Conservation (phyloP, 1,284 basidiomycete genomes). For the Microbotryum saponariae region DNA sequence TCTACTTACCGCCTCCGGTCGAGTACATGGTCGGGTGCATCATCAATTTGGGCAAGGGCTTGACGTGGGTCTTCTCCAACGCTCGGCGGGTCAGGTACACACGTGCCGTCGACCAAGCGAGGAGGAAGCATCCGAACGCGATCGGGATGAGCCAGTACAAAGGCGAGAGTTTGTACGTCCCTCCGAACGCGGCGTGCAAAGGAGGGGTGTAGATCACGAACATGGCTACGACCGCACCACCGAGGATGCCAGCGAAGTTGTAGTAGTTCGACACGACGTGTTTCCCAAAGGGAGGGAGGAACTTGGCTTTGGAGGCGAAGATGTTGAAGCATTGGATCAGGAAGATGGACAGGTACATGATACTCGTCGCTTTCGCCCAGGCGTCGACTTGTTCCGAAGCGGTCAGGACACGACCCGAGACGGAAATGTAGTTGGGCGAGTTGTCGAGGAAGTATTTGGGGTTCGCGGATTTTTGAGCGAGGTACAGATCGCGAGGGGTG, state of each 20-base stretch:
- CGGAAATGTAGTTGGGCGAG: constrained; percentile 54
- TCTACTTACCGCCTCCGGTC: no score
- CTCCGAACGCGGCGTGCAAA: constrained; percentile 59
- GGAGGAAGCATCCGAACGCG: constrained; percentile 54
- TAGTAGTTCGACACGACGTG: constrained; percentile 53
- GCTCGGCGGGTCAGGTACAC: constrained; percentile 38
- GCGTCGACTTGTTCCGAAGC: constrained; percentile 53
- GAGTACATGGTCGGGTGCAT: no score
- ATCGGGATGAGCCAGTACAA: constrained; percentile 61
- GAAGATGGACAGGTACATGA: constrained; percentile 60
- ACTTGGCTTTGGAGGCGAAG: constrained; percentile 59
- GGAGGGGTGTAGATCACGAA: constrained; percentile 56
- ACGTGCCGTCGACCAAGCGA: constrained; percentile 55
- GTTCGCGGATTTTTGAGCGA: constrained; percentile 47
- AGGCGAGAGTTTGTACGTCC: constrained; percentile 52
- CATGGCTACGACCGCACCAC: constrained; percentile 55
- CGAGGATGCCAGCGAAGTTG: constrained; percentile 59
- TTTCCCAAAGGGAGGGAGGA: constrained; percentile 56
- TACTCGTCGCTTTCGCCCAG: constrained; percentile 55
- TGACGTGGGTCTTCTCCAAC: no score
- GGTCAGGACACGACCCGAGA: constrained; percentile 47
- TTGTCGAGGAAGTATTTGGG: constrained; percentile 48
- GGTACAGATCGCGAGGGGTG: constrained; percentile 51
- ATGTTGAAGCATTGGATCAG: constrained; percentile 64
- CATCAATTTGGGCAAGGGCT: no score